Percentiles rank a stretch among this genome's conserved stretches.
These are phyloP conservation scores for Suhomyces faveliae DNA, from an alignment of 805 yeast genomes.

Conservation along the genomic window DNA sequence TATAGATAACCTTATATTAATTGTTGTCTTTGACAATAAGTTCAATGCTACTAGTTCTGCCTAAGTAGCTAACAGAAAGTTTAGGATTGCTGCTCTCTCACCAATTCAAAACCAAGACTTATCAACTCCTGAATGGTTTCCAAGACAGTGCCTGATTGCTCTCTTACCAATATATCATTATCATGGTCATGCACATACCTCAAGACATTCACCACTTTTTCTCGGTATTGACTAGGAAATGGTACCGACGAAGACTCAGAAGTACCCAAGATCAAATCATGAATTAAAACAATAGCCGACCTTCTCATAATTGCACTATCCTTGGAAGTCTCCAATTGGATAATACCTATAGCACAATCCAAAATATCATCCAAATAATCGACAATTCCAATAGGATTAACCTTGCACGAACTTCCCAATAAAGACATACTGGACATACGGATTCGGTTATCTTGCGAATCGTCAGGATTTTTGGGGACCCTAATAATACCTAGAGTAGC, in stretches of 20 bases:
- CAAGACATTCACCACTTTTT: slow-evolving; percentile 41
- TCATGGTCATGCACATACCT: slow-evolving; percentile 49
- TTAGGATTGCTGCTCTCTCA: background rate
- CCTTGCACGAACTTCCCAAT: slow-evolving; percentile 67
- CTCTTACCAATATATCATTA: slow-evolving; percentile 56
- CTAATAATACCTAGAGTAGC: slow-evolving; percentile 42
- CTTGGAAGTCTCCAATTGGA: slow-evolving; percentile 51
- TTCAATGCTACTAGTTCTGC: background rate
- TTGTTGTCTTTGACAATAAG: too few species aligned
- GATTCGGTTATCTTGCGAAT: slow-evolving; percentile 52
- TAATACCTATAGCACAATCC: slow-evolving; percentile 76
- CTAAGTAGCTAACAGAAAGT: too few species aligned
- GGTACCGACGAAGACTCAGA: slow-evolving; percentile 46
- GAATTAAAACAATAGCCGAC: slow-evolving; percentile 67
- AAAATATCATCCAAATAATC: slow-evolving; percentile 53
- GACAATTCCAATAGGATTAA: slow-evolving; percentile 53
- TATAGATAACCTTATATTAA: too few species aligned
- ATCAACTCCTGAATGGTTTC: slow-evolving; percentile 31
- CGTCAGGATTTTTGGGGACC: slow-evolving; percentile 19
- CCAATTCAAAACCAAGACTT: slow-evolving; percentile 11
- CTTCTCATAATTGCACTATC: slow-evolving; percentile 64
- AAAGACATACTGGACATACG: slow-evolving; percentile 88
- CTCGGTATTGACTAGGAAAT: slow-evolving; percentile 50
- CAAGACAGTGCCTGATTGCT: slow-evolving; percentile 46
- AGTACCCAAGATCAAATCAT: slow-evolving; percentile 54